Conservation (phyloP, 1,139 yeast genomes). For the Kodamaea arcana region DNA sequence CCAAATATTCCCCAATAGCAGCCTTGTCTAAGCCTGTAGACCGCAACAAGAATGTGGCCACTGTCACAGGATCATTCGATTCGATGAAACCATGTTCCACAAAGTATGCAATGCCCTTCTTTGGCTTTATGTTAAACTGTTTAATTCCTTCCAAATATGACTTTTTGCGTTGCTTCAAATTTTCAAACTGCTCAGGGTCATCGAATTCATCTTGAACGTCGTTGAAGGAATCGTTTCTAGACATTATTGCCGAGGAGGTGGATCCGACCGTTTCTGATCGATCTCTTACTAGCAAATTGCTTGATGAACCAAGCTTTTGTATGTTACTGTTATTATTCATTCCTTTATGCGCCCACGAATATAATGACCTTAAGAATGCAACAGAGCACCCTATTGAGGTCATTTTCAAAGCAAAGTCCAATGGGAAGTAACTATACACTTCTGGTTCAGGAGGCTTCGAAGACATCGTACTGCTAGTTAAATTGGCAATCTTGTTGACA, state of each 20-base stretch:
- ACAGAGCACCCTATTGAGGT: conserved; percentile 77
- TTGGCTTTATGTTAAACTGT: conserved; percentile 81
- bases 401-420: conserved; percentile 82
- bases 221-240: conserved; percentile 33
- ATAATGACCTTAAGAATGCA: conserved; percentile 73
- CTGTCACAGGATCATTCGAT: conserved; percentile 55
- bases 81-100: conserved; percentile 60
- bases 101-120: conserved; percentile 66
- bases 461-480: conserved; percentile 64
- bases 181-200: conserved; percentile 84
- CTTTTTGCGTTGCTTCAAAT: conserved; percentile 76
- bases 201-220: conserved; percentile 42
- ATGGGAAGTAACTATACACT: conserved; percentile 52
- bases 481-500: conserved; percentile 64
- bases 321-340: conserved; percentile 22
- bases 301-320: conserved; percentile 5
- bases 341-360: conserved; percentile 87
- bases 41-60: conserved; percentile 70
- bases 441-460: conserved; percentile 65
- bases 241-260: conserved; percentile 25
- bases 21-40: conserved; percentile 85
- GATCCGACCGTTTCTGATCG: conserved; percentile 43
- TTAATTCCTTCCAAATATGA: conserved; percentile 73
- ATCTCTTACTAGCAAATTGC: conserved; percentile 24
- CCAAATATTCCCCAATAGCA: conserved; percentile 84